Base-by-base conservation (phyloP, 2,329 filamentous ascomycete genomes). In the Phoma herbarum region DNA sequence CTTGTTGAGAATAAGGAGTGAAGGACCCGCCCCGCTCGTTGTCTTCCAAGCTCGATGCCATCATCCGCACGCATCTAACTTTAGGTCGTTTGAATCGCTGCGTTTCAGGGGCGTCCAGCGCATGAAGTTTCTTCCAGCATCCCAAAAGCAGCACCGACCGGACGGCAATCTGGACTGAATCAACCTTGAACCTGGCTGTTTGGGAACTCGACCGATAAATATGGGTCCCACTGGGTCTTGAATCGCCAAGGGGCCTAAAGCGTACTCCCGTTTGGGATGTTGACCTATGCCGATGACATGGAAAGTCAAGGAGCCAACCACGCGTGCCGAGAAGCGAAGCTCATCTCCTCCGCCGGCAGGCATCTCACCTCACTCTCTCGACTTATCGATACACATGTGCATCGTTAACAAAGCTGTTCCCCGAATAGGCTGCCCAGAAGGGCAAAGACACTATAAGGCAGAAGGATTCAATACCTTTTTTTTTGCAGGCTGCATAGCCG, bases 1-100 rank as follows among this genome's bases (percentile, higher is more conserved):
- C 60, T 59, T 62, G 42, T 62, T 52, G 45, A 52, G 16, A 54
- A 48, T 22, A 58, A 58, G 59, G 45, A 61, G 49, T 44, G 39
- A 20, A 3, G 2, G 49, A 39, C 41, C 59, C 55, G 45, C 54
- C 46, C 46, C 7, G 47, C 45, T 47, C 41, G 39, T 26, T 28
- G 28, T 39, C 33, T 42, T 22, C 44, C 44, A 37, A 48, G 20
- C 20, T 57, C 31, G 29, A 53, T 51, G 47, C 51, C 51, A 57
- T 50, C 59, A 58, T 49, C 49, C 33, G 28, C 42, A 33, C 23
- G 28, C 46, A 43, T 58, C 59, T 61, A 58, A 53, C 31, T 61
- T 58, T 58, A 52, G 59, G 29, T 39, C n/a, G 29, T 37, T 39
- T 18, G 41, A 47, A 20, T 47, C 31, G 43, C 44, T 18, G 20